Base-by-base conservation (phyloP, 306 rosid genomes). In the Lagenaria siceraria region DNA sequence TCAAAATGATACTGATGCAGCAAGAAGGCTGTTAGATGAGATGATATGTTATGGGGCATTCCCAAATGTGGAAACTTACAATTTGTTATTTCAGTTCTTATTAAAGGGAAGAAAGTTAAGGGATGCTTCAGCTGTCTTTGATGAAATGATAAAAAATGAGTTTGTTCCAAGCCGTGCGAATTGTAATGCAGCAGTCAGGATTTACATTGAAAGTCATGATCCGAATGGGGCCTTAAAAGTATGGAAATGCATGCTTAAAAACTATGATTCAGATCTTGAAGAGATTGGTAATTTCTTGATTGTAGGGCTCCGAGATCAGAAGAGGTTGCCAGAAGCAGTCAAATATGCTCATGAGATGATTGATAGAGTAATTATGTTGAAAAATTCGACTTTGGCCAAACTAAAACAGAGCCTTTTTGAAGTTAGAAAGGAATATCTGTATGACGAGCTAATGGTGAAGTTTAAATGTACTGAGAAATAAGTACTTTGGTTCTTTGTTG, bases 301-400 rank as follows among this genome's bases (percentile, higher is more conserved):
- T 52, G 35, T 52, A 51, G 88, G 89, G 77, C 89, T 91, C 31
- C 59, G 75, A 4, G 86, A 89, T 79, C 77, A 79, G 42, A 76
- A 70, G 78, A 87, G 89, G 84, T 66, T 84, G 2, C 88, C 87
- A 0, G 94, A 91, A 79, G 94, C 93, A 0, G 90, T 89, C 71
- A 91, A 89, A 86, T 89, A 89, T 80, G 89, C 92, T 0, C 86
- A 87, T 73, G 90, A 89, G 80, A 89, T 91, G 89, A 85, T 86
- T 69, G 76, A 11, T 25, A 89, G 87, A 72, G 75, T 88, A 65
- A 87, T 91, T 84, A 85, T 81, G 81, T 36, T 91, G 79, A 81
- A 63, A 72, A 48, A 84, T 80, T 70, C 87, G 27, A 82, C 92
- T 31, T 51, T 91, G 87, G 81, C 87, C 1, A 89, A 86, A 78